phyloP scores from a whole-genome alignment of 2,329 filamentous ascomycete species.

The Grosmannia huntii region DNA sequence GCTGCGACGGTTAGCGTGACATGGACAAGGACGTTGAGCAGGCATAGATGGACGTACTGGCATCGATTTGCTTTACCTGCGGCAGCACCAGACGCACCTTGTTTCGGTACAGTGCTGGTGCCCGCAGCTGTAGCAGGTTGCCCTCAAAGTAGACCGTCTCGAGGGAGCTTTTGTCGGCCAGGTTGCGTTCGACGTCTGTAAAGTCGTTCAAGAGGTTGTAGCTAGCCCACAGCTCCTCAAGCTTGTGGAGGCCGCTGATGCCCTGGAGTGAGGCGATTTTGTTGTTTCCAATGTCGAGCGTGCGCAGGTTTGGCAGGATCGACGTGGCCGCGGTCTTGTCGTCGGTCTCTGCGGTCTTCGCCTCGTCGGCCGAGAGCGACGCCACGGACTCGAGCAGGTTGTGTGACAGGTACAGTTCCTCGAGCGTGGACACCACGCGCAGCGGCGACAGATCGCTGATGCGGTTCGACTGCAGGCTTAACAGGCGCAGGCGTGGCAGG shows the following conservation, averaged over 20 bases:
- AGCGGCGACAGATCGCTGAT: constrained; percentile 69
- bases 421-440: constrained; percentile 30
- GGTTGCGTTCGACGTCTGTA: constrained; percentile 61
- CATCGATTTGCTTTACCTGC: constrained; percentile 87
- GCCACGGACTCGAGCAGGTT: constrained; percentile 72
- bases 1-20: constrained; percentile 7
- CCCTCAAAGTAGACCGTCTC: constrained; percentile 95
- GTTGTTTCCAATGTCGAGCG: constrained; percentile 86
- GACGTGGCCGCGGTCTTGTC: constrained; percentile 25
- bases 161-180: constrained; percentile 67
- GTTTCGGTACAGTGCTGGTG: constrained; percentile 81
- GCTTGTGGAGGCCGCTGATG: constrained; percentile 50
- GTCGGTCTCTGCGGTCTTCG: background rate
- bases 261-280: constrained; percentile 63
- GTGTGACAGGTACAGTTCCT: constrained; percentile 88
- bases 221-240: constrained; percentile 92
- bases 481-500: constrained; percentile 67
- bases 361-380: constrained; percentile 44
- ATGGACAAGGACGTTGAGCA: background rate
- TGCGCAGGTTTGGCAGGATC: constrained; percentile 41
- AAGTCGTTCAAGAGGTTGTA: constrained; percentile 76
- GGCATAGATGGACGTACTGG: constrained; percentile 53
- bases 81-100: constrained; percentile 83
- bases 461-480: constrained; percentile 92
- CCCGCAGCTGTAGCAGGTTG: constrained; percentile 71